phyloP scores from a whole-genome alignment of 805 yeast genomes.

The Zygoascus flipseniorum region DNA sequence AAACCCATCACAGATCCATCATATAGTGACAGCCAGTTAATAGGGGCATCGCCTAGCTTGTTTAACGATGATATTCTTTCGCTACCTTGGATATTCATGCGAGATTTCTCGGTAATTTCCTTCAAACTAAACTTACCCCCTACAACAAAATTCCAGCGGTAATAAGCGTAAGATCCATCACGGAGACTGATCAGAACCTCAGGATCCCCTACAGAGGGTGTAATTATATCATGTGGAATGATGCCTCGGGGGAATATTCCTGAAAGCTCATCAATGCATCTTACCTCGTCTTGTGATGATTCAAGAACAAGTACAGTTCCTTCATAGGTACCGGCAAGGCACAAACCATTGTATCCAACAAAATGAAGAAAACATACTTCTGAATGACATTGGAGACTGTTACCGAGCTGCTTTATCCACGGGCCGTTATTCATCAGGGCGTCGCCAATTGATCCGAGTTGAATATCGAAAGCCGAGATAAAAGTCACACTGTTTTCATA shows the following conservation, averaged over 20 bases:
- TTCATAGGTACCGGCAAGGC: not conserved
- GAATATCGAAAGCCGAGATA: not conserved
- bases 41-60: not conserved
- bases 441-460: not conserved
- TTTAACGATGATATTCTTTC: not conserved
- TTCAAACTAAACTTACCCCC: too few relatives aligned
- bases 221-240: conserved; percentile 1
- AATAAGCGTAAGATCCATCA: conserved; percentile 2
- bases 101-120: not conserved
- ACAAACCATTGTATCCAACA: not conserved
- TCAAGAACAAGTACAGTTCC: not conserved
- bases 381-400: not conserved
- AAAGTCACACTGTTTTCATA: not conserved
- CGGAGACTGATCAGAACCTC: conserved; percentile 3
- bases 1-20: not conserved
- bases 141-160: not conserved
- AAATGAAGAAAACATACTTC: not conserved
- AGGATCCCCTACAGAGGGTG: not conserved
- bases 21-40: not conserved
- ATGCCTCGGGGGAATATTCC: not conserved
- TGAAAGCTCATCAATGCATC: not conserved
- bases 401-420: not conserved
- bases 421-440: not conserved
- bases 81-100: too few relatives aligned
- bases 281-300: not conserved